Conservation (phyloP, 495 filamentous ascomycete genomes). For the Aspergillus haitiensis region DNA sequence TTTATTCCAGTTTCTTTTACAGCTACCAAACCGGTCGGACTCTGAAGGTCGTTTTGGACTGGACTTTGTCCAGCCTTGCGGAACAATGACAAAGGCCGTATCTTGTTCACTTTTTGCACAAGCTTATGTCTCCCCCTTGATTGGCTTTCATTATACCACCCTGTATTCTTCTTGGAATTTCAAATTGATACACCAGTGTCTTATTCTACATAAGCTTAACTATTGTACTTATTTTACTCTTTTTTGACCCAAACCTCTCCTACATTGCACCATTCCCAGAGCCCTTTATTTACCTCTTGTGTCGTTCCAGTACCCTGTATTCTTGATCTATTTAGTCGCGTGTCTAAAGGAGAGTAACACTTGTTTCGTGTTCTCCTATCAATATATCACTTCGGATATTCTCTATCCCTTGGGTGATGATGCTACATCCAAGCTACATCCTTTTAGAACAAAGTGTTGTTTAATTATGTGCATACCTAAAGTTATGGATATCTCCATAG, state of each 20-base stretch:
- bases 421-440: too few relatives aligned
- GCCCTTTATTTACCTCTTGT: constrained; percentile 6
- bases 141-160: constrained; percentile 29
- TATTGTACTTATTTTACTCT: constrained; percentile 10
- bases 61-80: constrained; percentile 1
- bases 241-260: constrained; percentile 8
- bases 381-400: neutral
- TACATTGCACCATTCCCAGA: neutral
- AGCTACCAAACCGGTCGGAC: too few relatives aligned
- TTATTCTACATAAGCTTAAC: constrained; percentile 12
- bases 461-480: too few relatives aligned
- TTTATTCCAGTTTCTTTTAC: too few relatives aligned
- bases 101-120: constrained; percentile 14
- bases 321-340: neutral
- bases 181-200: constrained; percentile 7
- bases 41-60: neutral
- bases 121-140: neutral
- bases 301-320: constrained; percentile 14
- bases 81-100: constrained; percentile 14
- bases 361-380: neutral
- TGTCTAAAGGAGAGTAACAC: neutral
- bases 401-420: neutral
- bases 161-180: constrained; percentile 19
- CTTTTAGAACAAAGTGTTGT: too few relatives aligned
- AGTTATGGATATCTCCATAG: too few relatives aligned